These are phyloP conservation scores for Murraya koenigii DNA, from an alignment of 345 rosid genomes.

Conservation along the genomic window DNA sequence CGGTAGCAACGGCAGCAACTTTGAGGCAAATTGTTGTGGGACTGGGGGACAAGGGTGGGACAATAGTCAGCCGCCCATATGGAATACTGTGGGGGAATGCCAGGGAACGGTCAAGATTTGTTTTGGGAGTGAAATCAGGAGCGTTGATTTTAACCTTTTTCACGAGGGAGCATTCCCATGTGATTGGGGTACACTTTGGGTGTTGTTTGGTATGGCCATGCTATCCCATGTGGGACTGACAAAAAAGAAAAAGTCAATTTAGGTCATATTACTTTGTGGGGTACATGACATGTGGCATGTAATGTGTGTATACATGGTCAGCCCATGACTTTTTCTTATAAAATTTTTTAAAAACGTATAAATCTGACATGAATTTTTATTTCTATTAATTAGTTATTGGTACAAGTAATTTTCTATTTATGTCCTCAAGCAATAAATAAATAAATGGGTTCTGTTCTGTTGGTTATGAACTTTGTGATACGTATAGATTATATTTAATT, in stretches of 20 bases:
- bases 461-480: neutral
- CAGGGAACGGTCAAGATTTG: conserved; percentile 41
- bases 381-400: neutral
- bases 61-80: conserved; percentile 64
- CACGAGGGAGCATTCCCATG: conserved; percentile 25
- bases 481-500: neutral
- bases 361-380: neutral
- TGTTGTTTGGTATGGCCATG: conserved; percentile 24
- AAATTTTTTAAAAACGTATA: too few species aligned
- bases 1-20: conserved; percentile 69
- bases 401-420: neutral
- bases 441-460: too few species aligned
- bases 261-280: conserved; percentile 24
- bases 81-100: conserved; percentile 20
- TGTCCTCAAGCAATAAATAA: neutral
- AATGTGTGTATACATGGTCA: conserved; percentile 28
- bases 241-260: neutral
- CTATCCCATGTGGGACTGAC: conserved; percentile 18
- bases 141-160: conserved; percentile 23
- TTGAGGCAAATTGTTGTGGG: conserved; percentile 60
- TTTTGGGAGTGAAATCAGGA: conserved; percentile 36
- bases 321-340: neutral
- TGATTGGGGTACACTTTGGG: conserved; percentile 23
- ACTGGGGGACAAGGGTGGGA: conserved; percentile 68
- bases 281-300: conserved; percentile 47